Evolutionary conservation across 345 rosid species (phyloP), one percentile per base, ranked within the genome.

Genomic region (Combretum micranthum): DNA sequence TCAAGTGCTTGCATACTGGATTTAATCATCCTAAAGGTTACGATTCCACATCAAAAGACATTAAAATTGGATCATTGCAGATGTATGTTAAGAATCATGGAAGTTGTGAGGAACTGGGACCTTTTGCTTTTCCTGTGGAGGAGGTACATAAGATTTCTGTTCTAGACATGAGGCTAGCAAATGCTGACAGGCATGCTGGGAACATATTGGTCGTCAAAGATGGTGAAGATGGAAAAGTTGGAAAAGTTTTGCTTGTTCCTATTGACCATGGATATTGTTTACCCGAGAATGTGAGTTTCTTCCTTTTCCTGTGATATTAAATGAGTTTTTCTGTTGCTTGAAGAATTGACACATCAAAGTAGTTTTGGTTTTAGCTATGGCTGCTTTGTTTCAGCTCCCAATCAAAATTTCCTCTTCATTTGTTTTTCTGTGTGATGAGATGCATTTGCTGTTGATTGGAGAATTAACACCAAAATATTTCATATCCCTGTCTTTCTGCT

Each of bases 21-120:
- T 87, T 86, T 64, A 77, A 81, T 68, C 74, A 86, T 68, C 92
- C 88, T 43, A 71, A 70, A 9, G 92, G 88, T 64, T 87, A 63
- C 64, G 68, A 64, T 47, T 44, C 26, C 61, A 44, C 79, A 64
- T 50, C 44, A 4, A 69, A 67, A 68, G 77, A 81, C 64, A 43
- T 69, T 15, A 87, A 90, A 77, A 74, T 85, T 18, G 97, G 97
- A 19, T 90, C 97, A 15, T 53, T 90, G 69, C 97, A 90, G 73
- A 85, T 72, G 93, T 90, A 83, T 57, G 60, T 87, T 68, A 64
- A 72, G 62, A 90, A 85, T 59, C 49, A 61, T 51, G 96, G 97
- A 64, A 90, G 85, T 58, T 90, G 97, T 64, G 97, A 90, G 70
- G 96, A 90, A 65, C 80, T 83, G 85, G 97, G 97, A 25, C 85